Conservation (phyloP, 495 filamentous ascomycete genomes). For the Ascodesmis nigricans region DNA sequence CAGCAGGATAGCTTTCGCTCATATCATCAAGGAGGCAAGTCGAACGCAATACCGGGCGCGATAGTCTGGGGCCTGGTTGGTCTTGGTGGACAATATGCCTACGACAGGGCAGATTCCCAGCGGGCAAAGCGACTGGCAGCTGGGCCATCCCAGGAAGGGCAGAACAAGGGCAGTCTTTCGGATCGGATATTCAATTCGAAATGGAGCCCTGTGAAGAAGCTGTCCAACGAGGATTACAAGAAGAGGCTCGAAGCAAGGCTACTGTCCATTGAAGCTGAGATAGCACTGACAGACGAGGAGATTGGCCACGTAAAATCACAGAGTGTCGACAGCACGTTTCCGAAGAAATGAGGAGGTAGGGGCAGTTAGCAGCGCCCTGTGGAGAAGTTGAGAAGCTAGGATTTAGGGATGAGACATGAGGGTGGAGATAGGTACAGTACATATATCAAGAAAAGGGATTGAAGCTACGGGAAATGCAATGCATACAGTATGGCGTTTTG, state of each 20-base stretch:
- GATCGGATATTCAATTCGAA: conserved; percentile 29
- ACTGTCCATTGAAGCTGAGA: conserved; percentile 58
- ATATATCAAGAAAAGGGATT: no score
- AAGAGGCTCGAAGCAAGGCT: conserved; percentile 54
- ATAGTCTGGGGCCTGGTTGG: conserved; percentile 44
- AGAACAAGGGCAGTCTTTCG: conserved; percentile 7
- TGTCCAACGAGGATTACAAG: conserved; percentile 64
- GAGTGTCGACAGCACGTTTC: no score
- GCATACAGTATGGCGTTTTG: no score
- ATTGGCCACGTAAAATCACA: conserved; percentile 32
- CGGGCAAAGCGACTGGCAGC: conserved; percentile 7
- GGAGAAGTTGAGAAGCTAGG: no score
- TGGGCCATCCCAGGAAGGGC: conserved; percentile 1
- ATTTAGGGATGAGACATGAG: no score
- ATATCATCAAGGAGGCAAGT: conserved; percentile 23
- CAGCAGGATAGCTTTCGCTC: background rate
- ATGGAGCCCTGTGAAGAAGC: conserved; percentile 58
- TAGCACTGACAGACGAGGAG: conserved; percentile 66
- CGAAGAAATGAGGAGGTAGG: no score
- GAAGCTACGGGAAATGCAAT: no score
- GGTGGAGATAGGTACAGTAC: no score
- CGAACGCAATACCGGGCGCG: conserved; percentile 34
- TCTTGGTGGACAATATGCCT: conserved; percentile 35
- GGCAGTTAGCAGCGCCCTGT: no score
- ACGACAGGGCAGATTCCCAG: conserved; percentile 30